A percentile compares a stretch with the other conserved stretches of the same genome.
phyloP scores from a whole-genome alignment of 2,329 filamentous ascomycete genomes.

The Ophiostoma sp. region DNA sequence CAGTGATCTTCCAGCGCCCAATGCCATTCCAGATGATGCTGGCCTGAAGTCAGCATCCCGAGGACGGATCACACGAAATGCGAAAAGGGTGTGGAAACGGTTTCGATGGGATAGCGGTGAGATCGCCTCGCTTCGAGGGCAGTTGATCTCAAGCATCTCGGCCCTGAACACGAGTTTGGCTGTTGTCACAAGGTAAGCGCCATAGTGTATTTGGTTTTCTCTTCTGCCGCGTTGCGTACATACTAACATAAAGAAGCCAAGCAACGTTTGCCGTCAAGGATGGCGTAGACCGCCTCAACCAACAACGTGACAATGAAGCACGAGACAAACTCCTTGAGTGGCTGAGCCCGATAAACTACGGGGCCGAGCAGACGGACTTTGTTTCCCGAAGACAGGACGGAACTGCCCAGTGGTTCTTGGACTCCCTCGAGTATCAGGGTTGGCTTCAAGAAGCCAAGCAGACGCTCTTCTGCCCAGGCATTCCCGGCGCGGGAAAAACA shows the following conservation, averaged over 20 bases:
- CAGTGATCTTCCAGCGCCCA: not conserved
- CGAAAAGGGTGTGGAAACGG: not conserved
- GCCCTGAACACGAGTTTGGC: not conserved
- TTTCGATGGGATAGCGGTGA: not conserved
- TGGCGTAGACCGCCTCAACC: not conserved
- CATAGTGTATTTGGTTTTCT: not conserved
- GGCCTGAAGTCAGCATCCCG: not conserved
- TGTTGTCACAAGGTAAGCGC: not conserved
- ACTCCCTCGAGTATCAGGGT: not conserved
- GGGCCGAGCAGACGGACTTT: not conserved
- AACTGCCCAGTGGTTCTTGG: not conserved
- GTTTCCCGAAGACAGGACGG: not conserved
- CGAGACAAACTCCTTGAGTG: not conserved
- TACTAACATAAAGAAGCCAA: not conserved
- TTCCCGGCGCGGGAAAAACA: not conserved
- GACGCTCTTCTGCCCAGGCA: slow-evolving; percentile 4
- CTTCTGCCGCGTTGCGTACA: not conserved
- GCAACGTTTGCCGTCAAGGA: not conserved
- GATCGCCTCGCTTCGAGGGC: not conserved
- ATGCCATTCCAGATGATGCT: not conserved
- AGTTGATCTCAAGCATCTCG: not conserved
- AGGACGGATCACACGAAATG: not conserved
- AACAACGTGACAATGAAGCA: not conserved
- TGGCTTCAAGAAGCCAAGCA: not conserved
- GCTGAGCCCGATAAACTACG: not conserved